Percentiles rank a stretch among this genome's conserved stretches.
Evolutionary conservation across 768 basidiomycete species (phyloP).

Genomic region (Boletus subparvulus): DNA sequence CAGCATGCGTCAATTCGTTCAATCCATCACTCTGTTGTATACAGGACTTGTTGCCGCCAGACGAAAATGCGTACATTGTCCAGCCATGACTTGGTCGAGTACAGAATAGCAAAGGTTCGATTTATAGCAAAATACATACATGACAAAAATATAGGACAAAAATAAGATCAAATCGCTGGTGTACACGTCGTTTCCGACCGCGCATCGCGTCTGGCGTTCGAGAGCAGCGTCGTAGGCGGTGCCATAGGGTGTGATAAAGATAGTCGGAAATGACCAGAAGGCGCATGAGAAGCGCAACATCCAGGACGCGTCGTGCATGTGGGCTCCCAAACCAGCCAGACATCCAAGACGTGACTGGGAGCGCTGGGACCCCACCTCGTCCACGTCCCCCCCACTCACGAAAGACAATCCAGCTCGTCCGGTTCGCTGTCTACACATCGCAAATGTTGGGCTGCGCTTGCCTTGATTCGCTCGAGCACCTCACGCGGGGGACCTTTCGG

Average conservation of each 20-base stretch:
- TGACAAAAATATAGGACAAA: not conserved
- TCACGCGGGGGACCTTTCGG: slow-evolving; percentile 39
- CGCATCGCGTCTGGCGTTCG: not conserved
- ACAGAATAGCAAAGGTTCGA: not conserved
- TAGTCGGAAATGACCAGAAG: not conserved
- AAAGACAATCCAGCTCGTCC: slow-evolving; percentile 48
- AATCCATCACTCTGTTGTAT: not conserved
- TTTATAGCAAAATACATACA: slow-evolving; percentile 5
- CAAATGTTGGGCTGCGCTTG: slow-evolving; percentile 24
- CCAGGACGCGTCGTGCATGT: not conserved
- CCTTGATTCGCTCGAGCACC: slow-evolving; percentile 39
- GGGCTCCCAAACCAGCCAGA: not conserved
- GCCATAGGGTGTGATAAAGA: not conserved
- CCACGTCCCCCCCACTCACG: slow-evolving; percentile 32
- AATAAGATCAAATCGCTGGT: not conserved
- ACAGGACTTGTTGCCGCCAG: not conserved
- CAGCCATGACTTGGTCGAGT: not conserved
- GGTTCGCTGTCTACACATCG: slow-evolving; percentile 36
- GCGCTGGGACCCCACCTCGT: not conserved
- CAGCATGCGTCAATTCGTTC: not conserved
- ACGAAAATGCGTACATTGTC: no score
- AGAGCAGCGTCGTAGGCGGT: not conserved
- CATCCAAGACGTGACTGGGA: no score
- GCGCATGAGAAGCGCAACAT: not conserved
- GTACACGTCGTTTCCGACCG: not conserved